Base-by-base conservation (phyloP, 306 rosid species). In the Trifolium pratense region DNA sequence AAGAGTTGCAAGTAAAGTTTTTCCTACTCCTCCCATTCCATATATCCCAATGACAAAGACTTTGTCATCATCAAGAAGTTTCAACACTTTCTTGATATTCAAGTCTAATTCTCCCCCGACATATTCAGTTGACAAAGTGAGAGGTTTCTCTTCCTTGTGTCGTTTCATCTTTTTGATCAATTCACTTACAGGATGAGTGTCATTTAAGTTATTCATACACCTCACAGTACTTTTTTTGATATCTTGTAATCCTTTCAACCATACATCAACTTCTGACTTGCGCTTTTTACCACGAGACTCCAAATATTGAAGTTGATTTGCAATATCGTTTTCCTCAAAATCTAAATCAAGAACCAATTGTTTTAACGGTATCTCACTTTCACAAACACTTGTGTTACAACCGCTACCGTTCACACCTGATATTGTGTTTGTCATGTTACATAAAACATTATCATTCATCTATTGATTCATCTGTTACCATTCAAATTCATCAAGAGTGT, bases 41-140 rank as follows among this genome's bases (percentile, higher is more conserved):
- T 60, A 13, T 2, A 82, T 1, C 0, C 83, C 84, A 72, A 82
- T 63, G 0, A 45, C 7, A 15, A 55, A 32, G 7, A 68, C 75
- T 46, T 25, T 7, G 0, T 61, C 66, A 42, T 63, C 42, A 37
- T 1, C 36, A 15, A 72, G 5, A 11, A 51, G 43, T 0, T 6
- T 5, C 69, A 62, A 42, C 31, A 81, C 39, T 20, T 10, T 11
- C 4, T 53, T 2, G 15, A 53, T 6, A 31, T 81, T 70, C 0
- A 0, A 0, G 1, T 74, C 26, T 45, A 81, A 78, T 0, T 0
- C 0, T 0, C 0, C 0, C 14, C 84, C 81, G 0, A 81, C 37
- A 4, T 71, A 45, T 17, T 55, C 52, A 11, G 48, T 20, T 0
- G 48, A 37, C 20, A 78, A 17, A 3, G 15, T 13, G 7, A 43